A percentile compares a stretch with the other conserved stretches of the same genome.
These are phyloP conservation scores for Austropuccinia psidii DNA, from an alignment of 1,284 basidiomycete genomes.

Conservation along the genomic window DNA sequence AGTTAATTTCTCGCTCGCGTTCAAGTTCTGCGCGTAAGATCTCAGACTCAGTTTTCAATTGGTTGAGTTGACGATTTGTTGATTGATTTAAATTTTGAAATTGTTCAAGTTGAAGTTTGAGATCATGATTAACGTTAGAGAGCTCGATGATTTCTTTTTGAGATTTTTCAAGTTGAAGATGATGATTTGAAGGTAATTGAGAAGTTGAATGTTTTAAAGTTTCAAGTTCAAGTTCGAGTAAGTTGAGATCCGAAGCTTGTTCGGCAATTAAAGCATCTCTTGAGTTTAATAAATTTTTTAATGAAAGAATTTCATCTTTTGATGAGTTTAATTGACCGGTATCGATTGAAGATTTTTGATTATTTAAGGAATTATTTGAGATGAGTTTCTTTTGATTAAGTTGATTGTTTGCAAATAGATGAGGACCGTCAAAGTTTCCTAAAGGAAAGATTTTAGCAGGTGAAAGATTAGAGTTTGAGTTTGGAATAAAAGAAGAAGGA, in stretches of 20 bases:
- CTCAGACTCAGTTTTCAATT: background rate
- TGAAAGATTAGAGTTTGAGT: background rate
- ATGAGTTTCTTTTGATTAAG: background rate
- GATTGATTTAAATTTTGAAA: background rate
- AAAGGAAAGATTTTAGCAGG: background rate
- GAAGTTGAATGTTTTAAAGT: slow-evolving; percentile 9
- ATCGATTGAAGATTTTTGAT: background rate
- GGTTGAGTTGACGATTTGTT: background rate
- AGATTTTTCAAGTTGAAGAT: background rate
- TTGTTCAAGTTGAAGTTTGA: background rate
- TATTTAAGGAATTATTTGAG: background rate
- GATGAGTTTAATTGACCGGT: background rate
- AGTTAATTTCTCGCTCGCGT: background rate
- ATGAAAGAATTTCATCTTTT: background rate
- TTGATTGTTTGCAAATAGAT: slow-evolving; percentile 14
- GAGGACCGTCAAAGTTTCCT: slow-evolving; percentile 18
- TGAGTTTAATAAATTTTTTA: background rate
- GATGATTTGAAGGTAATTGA: background rate
- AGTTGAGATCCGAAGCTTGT: slow-evolving; percentile 10
- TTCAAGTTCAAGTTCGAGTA: slow-evolving; percentile 8
- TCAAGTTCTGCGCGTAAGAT: background rate
- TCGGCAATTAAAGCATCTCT: background rate
- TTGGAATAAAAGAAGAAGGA: background rate
- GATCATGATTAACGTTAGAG: background rate
- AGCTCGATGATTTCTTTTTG: too few relatives aligned